These are phyloP conservation scores for Linanthus parryae DNA, from an alignment of 148 eudicot species.

Conservation along the genomic window DNA sequence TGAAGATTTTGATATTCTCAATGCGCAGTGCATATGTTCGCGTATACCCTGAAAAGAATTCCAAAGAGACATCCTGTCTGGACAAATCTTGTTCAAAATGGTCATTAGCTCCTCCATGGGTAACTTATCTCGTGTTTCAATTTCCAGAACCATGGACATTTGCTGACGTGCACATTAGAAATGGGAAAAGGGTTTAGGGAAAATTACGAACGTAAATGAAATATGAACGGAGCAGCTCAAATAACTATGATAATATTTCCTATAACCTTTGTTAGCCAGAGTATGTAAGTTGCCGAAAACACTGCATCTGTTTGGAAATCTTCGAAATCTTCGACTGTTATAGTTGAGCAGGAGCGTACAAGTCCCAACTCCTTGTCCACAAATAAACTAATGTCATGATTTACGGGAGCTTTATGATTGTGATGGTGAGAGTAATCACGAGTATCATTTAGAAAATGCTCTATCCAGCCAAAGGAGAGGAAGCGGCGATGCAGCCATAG, in stretches of 20 bases:
- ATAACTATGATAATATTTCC: background rate
- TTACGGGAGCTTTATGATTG: slow-evolving; percentile 4
- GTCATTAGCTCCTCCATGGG: slow-evolving; percentile 26
- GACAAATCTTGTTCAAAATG: slow-evolving; percentile 40
- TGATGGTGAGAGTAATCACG: slow-evolving; percentile 6
- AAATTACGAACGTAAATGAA: background rate
- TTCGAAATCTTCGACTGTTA: slow-evolving; percentile 55
- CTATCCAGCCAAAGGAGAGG: slow-evolving; percentile 57
- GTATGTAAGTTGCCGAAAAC: slow-evolving; percentile 54
- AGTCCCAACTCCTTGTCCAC: slow-evolving; percentile 42
- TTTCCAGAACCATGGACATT: slow-evolving; percentile 19
- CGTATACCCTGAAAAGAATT: slow-evolving; percentile 17
- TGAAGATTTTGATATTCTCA: too few species aligned
- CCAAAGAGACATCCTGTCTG: slow-evolving; percentile 60
- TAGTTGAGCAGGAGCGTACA: slow-evolving; percentile 38
- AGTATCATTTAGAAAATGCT: slow-evolving; percentile 29
- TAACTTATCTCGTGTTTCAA: slow-evolving; percentile 27
- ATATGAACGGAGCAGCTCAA: background rate
- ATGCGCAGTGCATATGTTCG: too few species aligned
- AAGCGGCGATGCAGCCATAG: slow-evolving; percentile 93
- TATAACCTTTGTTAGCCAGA: slow-evolving; percentile 64
- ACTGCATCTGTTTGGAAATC: slow-evolving; percentile 69
- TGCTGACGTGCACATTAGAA: slow-evolving; percentile 27
- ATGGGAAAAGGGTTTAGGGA: background rate
- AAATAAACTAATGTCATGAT: slow-evolving; percentile 20